Percentiles rank a stretch among this genome's conserved stretches.
Conservation (phyloP, 176 grass and related monocot species). For the Carex kokanica region DNA sequence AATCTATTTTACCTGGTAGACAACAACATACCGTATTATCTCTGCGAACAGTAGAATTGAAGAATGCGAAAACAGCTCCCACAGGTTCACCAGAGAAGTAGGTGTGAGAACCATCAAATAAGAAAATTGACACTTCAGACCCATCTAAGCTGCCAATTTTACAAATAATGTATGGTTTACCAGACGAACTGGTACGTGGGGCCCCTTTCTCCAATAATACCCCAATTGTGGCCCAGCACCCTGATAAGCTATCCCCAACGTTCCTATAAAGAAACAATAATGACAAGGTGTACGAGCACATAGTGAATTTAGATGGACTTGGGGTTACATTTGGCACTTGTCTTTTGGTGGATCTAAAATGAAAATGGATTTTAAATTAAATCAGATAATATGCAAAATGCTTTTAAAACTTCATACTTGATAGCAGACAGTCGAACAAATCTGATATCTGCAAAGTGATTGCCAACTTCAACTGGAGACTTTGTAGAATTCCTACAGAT, state of each 20-base stretch:
- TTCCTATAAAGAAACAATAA: neutral
- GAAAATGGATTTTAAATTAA: neutral
- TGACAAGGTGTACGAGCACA: neutral
- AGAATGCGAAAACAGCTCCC: slow-evolving; percentile 70
- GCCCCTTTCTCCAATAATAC: slow-evolving; percentile 64
- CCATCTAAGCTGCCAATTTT: slow-evolving; percentile 75
- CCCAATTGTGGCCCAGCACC: slow-evolving; percentile 82
- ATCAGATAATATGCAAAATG: slow-evolving; percentile 7
- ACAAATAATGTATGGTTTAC: slow-evolving; percentile 70
- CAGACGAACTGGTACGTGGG: slow-evolving; percentile 52
- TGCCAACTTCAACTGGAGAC: slow-evolving; percentile 49
- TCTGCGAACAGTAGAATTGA: slow-evolving; percentile 63
- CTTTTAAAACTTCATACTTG: slow-evolving; percentile 31
- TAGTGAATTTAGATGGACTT: neutral
- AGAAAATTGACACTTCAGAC: slow-evolving; percentile 64
- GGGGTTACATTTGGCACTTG: neutral
- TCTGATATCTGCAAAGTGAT: slow-evolving; percentile 77
- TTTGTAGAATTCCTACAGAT: slow-evolving; percentile 38
- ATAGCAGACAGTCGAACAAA: slow-evolving; percentile 74
- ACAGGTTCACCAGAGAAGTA: slow-evolving; percentile 53
- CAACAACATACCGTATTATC: slow-evolving; percentile 59
- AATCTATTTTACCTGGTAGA: neutral
- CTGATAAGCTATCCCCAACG: slow-evolving; percentile 52
- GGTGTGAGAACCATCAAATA: slow-evolving; percentile 72
- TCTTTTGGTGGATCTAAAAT: neutral